Evolutionary conservation across 176 grass and related monocot genomes (phyloP).

Genomic region (Aechmea fasciata): DNA sequence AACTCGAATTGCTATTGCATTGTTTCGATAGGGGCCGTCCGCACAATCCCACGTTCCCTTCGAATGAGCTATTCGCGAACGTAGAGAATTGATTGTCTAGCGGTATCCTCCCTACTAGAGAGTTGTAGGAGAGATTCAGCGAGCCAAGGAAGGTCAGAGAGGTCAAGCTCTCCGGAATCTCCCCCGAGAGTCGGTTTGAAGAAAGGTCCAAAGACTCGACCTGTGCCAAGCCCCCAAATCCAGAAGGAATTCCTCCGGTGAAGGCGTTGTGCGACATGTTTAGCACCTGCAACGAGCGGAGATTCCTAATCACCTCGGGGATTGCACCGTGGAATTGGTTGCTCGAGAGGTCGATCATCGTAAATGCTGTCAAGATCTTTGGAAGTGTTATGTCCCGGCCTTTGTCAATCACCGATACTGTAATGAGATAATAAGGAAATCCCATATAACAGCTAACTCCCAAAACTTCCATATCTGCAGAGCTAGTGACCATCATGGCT

Average conservation of each 20-base stretch:
- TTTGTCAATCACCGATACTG: too few species aligned
- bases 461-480: too few species aligned
- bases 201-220: slow-evolving; percentile 28
- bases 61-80: too few species aligned
- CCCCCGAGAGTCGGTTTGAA: slow-evolving; percentile 24
- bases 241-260: slow-evolving; percentile 3
- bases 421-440: too few species aligned
- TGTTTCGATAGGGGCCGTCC: slow-evolving; percentile 9
- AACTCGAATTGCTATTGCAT: background rate
- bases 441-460: too few species aligned
- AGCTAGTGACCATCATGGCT: background rate
- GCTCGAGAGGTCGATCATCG: background rate
- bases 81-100: too few species aligned
- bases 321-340: slow-evolving; percentile 18
- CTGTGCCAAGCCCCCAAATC: slow-evolving; percentile 1
- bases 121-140: slow-evolving; percentile 13
- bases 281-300: background rate
- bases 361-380: too few species aligned
- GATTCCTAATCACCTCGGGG: slow-evolving; percentile 10
- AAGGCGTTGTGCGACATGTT: slow-evolving; percentile 27
- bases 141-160: slow-evolving; percentile 20
- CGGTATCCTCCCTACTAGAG: too few species aligned
- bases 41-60: background rate
- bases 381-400: too few species aligned
- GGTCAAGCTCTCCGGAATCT: slow-evolving; percentile 14